phyloP scores from a whole-genome alignment of 148 eudicot species.

The Chenopodium album region DNA sequence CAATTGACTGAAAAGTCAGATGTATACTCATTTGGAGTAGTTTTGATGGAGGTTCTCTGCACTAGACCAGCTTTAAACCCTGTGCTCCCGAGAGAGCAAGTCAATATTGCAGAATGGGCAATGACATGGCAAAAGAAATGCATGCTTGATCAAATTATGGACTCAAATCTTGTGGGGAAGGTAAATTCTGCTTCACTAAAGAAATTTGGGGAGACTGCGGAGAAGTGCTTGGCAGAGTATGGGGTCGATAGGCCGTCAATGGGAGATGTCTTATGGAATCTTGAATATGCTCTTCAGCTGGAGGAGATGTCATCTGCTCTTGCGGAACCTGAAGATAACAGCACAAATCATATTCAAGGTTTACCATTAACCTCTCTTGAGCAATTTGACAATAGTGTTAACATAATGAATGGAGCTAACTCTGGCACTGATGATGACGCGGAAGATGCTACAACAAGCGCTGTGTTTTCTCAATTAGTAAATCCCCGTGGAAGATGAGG shows the following conservation, averaged over 20 bases:
- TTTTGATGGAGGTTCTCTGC: constrained; percentile 92
- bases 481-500: constrained; percentile 94
- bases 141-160: constrained; percentile 92
- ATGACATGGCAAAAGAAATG: constrained; percentile 98
- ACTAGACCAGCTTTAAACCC: constrained; percentile 94
- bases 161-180: constrained; percentile 62
- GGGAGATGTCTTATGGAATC: constrained; percentile 97
- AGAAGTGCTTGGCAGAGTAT: constrained; percentile 86
- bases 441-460: constrained; percentile 82
- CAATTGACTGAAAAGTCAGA: constrained; percentile 93
- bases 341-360: constrained; percentile 82
- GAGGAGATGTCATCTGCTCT: constrained; percentile 85
- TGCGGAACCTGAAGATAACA: constrained; percentile 83
- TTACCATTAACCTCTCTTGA: constrained; percentile 59
- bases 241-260: constrained; percentile 97
- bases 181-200: constrained; percentile 73
- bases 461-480: constrained; percentile 93
- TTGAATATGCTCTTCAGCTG: constrained; percentile 91
- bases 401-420: constrained; percentile 55
- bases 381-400: constrained; percentile 72
- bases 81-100: constrained; percentile 91
- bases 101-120: constrained; percentile 97
- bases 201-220: constrained; percentile 93
- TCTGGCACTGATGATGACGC: constrained; percentile 82
- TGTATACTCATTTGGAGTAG: constrained; percentile 96